Evolutionary conservation across 129 eudicot species (phyloP), one percentile per base, ranked within the genome.

Genomic region (Escallonia herrerae): DNA sequence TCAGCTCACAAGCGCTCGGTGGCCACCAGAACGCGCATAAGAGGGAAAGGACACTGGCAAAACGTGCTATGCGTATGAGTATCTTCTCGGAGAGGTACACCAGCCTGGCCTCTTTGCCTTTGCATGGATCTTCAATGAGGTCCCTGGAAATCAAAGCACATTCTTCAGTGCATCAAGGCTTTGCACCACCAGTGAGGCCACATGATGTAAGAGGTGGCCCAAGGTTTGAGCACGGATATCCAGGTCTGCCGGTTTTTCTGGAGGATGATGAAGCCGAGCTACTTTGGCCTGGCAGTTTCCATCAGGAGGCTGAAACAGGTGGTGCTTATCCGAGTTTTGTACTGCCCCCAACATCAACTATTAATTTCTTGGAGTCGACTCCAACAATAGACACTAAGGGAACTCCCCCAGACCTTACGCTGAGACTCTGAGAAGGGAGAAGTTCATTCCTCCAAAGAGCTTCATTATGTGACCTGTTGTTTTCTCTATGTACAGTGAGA

Each of bases 1-100:
- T 64, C 69, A 81, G 76, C 61, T 76, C 82, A 8, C 86, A 81
- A 54, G 86, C 86, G 2, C 69, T 81, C 9, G 86, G 86, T 0
- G 86, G 86, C 43, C 86, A 81, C 40, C 86, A 81, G 57, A 81
- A 81, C 48, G 86, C 86, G 54, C 86, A 81, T 67, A 81, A 77
- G 68, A 64, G 81, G n/a, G 86, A 81, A 65, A 63, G 86, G 52
- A 62, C 56, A 15, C 15, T 47, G 38, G 76, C 76, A 8, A 72
- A 60, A 60, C 44, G 65, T 38, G 33, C 48, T 0, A 47, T 39
- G 54, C 54, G 12, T 7, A 49, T 49, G 9, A 56, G 81, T 4
- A 51, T 64, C 3, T 64, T 76, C 52, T 57, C 81, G 7, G 70
- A 75, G 37, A 6, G 52, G 43, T 72, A 3, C 43, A 42, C 77